Percentiles rank a stretch among this genome's conserved stretches.
phyloP scores from a whole-genome alignment of 1,139 yeast genomes.

The Scheffersomyces cryptocercus region DNA sequence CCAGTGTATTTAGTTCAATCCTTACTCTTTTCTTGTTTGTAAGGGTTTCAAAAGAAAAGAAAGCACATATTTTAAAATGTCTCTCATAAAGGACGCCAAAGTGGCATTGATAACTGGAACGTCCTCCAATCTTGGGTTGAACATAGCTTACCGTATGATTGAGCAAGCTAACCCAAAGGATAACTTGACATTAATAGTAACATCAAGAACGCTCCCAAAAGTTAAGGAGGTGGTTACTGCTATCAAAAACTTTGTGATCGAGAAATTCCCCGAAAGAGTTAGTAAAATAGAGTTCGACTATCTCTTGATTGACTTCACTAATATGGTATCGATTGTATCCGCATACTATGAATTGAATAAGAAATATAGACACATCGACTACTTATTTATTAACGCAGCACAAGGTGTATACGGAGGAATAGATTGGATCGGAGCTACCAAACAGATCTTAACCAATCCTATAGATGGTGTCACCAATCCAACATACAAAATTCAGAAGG shows the following conservation, averaged over 20 bases:
- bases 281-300: conserved; percentile 82
- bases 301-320: conserved; percentile 80
- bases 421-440: conserved; percentile 76
- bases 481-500: conserved; percentile 75
- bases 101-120: conserved; percentile 51
- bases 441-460: conserved; percentile 65
- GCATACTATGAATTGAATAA: conserved; percentile 72
- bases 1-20: too few species aligned
- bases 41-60: not conserved
- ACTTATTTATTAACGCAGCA: conserved; percentile 83
- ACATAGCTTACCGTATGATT: conserved; percentile 77
- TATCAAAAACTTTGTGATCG: conserved; percentile 54
- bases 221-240: conserved; percentile 72
- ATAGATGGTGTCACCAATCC: conserved; percentile 83
- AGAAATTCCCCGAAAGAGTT: conserved; percentile 33
- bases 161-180: conserved; percentile 53
- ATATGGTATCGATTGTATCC: conserved; percentile 79
- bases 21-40: too few species aligned
- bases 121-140: conserved; percentile 76
- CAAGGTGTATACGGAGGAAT: conserved; percentile 86
- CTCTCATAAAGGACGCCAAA: conserved; percentile 20
- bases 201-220: conserved; percentile 84
- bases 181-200: conserved; percentile 75
- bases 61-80: conserved; percentile 8
- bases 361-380: conserved; percentile 68